Evolutionary conservation across 2,329 filamentous ascomycete genomes (phyloP), one percentile per base, ranked within the genome.

Genomic region (Dothiorella sarmentorum): DNA sequence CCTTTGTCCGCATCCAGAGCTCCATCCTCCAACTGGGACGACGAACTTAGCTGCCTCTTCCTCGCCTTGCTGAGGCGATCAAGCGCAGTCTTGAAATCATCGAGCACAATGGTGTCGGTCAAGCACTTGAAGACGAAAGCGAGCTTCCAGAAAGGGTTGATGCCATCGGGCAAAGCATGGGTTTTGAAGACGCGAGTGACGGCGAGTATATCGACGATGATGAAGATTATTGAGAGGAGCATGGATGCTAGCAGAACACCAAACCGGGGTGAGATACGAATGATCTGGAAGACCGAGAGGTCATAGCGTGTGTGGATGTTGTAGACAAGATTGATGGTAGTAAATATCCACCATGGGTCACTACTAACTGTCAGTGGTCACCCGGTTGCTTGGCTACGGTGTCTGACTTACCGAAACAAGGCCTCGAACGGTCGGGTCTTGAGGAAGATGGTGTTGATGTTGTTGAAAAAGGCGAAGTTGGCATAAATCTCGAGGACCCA

Each of bases 281-380:
- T 73, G 20, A 88, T 78, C 60, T 87, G 82, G 43, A 77, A 65
- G 29, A 83, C 70, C 2, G 77, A 77, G 62, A 87, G 81, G 45
- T 83, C 80, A 69, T 88, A 88, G 42, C 82, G 78, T 26, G 75
- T 78, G 60, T 83, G 84, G 67, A 87, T 86, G 44, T 84, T 84
- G 74, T 80, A 86, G 67, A 87, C 82, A 3, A 88, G 74, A 20
- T 77, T 82, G 61, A 79, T 64, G 1, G 80, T 81, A 0, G 84
- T 85, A 63, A 85, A 84, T 17, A 88, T 79, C 85, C 85, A 88
- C 85, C 85, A 88, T 0, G 85, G 85, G 62, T 88, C 85, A 9
- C 80, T 80, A 61, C 33, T 18, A 9, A 31, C 20, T 38, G 22
- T 53, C 35, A 40, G 33, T 15, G 22, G 24, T 13, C 13, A n/a